phyloP scores from a whole-genome alignment of 2,329 filamentous ascomycete species.

The Colletotrichum spinosum region DNA sequence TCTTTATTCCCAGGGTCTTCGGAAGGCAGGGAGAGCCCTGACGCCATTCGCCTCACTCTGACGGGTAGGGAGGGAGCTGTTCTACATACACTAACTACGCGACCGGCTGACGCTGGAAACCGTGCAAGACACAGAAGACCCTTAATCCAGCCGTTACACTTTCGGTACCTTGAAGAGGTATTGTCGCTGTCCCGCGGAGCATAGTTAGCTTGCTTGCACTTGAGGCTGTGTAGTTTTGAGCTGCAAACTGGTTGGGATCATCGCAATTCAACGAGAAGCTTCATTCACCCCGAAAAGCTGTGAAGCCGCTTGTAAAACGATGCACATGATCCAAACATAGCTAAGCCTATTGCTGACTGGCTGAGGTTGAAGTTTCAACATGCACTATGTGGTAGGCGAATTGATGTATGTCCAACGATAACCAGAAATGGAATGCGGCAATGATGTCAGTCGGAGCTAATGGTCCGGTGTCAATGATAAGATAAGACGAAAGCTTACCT shows the following conservation, averaged over 20 bases:
- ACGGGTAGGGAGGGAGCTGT: no score
- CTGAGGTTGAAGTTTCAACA: background rate
- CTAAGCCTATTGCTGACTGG: background rate
- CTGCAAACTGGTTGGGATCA: no score
- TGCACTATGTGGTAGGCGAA: no score
- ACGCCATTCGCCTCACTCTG: no score
- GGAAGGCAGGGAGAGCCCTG: no score
- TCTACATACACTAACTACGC: background rate
- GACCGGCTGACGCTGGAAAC: background rate
- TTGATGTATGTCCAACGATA: no score
- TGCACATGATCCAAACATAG: no score
- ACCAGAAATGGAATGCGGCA: background rate
- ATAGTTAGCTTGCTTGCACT: no score
- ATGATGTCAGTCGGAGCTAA: slow-evolving; percentile 31
- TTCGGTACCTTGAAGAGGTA: slow-evolving; percentile 7
- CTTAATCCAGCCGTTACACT: slow-evolving; percentile 11
- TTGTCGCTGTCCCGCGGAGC: background rate
- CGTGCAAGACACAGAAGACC: slow-evolving; percentile 3
- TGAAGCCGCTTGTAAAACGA: no score
- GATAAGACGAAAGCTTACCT: background rate
- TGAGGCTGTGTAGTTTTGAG: no score
- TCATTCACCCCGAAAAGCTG: no score
- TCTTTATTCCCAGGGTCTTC: background rate
- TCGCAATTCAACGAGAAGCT: no score
- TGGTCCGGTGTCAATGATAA: slow-evolving; percentile 8